Evolutionary conservation across 1,284 basidiomycete species (phyloP), one percentile per base, ranked within the genome.

Genomic region (Pyrrhoderma noxium): DNA sequence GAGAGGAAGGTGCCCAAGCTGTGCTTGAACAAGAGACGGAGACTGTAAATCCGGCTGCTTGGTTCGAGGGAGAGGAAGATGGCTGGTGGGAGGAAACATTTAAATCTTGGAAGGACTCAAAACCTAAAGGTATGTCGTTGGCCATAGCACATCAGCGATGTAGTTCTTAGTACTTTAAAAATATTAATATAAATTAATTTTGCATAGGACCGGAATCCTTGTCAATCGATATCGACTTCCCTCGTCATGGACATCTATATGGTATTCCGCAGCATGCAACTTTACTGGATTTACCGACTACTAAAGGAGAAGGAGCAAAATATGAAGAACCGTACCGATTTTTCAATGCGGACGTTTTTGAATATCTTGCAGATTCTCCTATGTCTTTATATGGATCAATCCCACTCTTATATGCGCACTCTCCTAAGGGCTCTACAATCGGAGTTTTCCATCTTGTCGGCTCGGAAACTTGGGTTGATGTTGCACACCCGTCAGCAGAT

Each of bases 221-320:
- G 50, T 93, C 88, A 0, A 64, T 99, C 55, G 96, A 99, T 63
- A 87, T 99, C 59, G 80, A 81, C 52, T 99, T 99, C 77, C 94
- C 94, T 1, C 85, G 82, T 56, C 91, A 93, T 55, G 79, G 82
- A 27, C 85, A 89, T 55, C 82, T 98, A 53, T 99, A 91, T 60
- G 95, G 96, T 51, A 92, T 99, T 40, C 95, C 96, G 2, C 93
- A 99, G 68, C 96, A 96, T 62, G 95, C 96, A 8, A 93, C 93
- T 0, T 81, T 84, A 4, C 77, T 99, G 27, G 87, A 88, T 11
- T 80, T 99, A 1, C 93, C 93, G 3, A 80, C 85, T 4, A 97
- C 93, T 1, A 77, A 79, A 9, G 89, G 83, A 54, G 79, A 81
- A 52, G 70, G 73, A 45, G 74, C 83, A 5, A 74, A 78, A 57